Evolutionary conservation across 768 basidiomycete species (phyloP), one percentile per base, ranked within the genome.

Genomic region (Podaxis mareebaensis): DNA sequence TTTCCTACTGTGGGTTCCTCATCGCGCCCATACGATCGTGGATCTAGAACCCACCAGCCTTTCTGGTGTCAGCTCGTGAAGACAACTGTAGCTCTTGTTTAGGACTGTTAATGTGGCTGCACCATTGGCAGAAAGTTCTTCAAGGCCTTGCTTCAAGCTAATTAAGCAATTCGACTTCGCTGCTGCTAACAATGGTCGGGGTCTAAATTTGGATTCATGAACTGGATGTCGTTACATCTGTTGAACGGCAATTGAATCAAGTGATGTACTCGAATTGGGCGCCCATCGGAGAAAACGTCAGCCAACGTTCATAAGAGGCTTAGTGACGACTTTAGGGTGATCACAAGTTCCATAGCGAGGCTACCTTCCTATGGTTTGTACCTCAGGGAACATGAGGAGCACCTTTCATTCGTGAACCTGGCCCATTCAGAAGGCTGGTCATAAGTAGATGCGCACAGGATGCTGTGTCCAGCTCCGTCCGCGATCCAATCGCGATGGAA

Each of bases 131-230:
- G 39, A 40, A 40, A 10, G 10, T 13, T 8, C 54, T 39, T 40
- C 38, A 7, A 3, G 10, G 38, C 13, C 7, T 33, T 33, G 33
- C 33, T 33, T 10, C 20, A 38, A 24, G 7, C 53, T n/a, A 38
- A 17, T 17, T 22, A 24, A 33, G 33, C 33, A 33, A 36, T 40
- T 7, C 20, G 20, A 11, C 20, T 39, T 26, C 8, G 22, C n/a
- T 39, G 24, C 12, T 26, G 54, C 54, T 39, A 56, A 56, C 36
- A 56, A 11, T 56, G 20, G 39, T 40, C 17, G 24, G n/a, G 38
- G 36, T 55, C 36, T 55, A 40, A 38, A 42, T 40, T 56, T 56
- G 54, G 39, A 56, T 26, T 38, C 39, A 56, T 56, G 54, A 42
- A 40, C 54, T 39, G 38, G 20, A 56, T 56, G 39, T 22, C 54